Conservation (phyloP, 148 eudicot genomes). For the Euryodendron excelsum region DNA sequence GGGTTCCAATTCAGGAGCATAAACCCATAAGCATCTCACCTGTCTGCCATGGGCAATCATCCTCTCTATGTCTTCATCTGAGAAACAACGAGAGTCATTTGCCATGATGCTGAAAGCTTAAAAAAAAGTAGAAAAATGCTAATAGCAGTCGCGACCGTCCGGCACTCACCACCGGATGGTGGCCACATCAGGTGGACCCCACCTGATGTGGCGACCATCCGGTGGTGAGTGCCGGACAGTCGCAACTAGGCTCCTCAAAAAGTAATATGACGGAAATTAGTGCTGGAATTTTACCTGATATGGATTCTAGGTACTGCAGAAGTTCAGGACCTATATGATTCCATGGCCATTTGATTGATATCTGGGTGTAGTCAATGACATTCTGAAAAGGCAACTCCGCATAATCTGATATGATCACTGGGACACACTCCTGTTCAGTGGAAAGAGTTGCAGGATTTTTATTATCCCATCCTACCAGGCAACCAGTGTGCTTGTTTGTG, state of each 20-base stretch:
- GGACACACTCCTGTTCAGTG: constrained; percentile 84
- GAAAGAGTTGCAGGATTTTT: not conserved
- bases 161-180: too few species aligned
- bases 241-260: too few species aligned
- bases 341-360: constrained; percentile 95
- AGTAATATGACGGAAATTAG: not conserved
- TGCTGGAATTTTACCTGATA: constrained; percentile 54
- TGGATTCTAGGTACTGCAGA: constrained; percentile 79
- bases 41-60: constrained; percentile 73
- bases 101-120: not conserved
- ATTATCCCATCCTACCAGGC: not conserved
- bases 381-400: constrained; percentile 89
- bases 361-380: constrained; percentile 69
- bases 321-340: constrained; percentile 70
- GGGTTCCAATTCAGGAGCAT: constrained; percentile 68
- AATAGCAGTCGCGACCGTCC: too few species aligned
- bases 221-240: too few species aligned
- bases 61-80: constrained; percentile 76
- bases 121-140: not conserved
- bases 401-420: constrained; percentile 83
- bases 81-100: constrained; percentile 11
- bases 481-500: too few species aligned
- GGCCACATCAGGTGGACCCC: too few species aligned
- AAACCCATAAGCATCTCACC: constrained; percentile 78
- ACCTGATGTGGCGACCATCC: too few species aligned